Conservation (phyloP, 495 filamentous ascomycete genomes). For the Podospora sp. region DNA sequence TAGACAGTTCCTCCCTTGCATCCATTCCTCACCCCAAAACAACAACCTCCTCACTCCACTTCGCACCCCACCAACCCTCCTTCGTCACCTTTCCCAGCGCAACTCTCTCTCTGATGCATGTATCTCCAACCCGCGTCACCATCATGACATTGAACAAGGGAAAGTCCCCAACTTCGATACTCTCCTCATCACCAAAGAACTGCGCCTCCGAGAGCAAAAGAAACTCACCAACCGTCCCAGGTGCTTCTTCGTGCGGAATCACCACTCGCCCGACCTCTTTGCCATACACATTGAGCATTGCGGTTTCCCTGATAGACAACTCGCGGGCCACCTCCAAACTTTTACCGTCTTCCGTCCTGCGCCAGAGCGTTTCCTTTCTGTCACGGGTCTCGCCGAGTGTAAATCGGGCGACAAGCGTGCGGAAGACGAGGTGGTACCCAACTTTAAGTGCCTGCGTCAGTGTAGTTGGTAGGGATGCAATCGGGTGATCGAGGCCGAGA, state of each 20-base stretch:
- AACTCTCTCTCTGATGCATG: neutral
- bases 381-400: neutral
- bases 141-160: conserved; percentile 8
- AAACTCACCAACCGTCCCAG: neutral
- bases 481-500: neutral
- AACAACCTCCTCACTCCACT: conserved; percentile 1
- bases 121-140: neutral
- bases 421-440: conserved; percentile 3
- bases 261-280: too few relatives aligned
- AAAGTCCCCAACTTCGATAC: conserved; percentile 1
- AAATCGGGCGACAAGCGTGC: neutral
- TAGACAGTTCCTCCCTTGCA: too few relatives aligned
- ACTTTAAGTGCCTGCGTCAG: neutral
- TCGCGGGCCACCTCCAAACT: neutral
- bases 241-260: neutral
- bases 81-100: neutral
- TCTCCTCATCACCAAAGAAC: conserved; percentile 9
- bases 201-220: conserved; percentile 1
- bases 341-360: neutral
- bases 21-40: neutral
- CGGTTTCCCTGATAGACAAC: too few relatives aligned
- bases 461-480: neutral
- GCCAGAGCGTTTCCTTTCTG: neutral
- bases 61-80: neutral
- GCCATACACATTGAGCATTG: too few relatives aligned